These are phyloP conservation scores for Fusarium annulatum DNA, from an alignment of 2,329 filamentous ascomycete species.

Conservation along the genomic window DNA sequence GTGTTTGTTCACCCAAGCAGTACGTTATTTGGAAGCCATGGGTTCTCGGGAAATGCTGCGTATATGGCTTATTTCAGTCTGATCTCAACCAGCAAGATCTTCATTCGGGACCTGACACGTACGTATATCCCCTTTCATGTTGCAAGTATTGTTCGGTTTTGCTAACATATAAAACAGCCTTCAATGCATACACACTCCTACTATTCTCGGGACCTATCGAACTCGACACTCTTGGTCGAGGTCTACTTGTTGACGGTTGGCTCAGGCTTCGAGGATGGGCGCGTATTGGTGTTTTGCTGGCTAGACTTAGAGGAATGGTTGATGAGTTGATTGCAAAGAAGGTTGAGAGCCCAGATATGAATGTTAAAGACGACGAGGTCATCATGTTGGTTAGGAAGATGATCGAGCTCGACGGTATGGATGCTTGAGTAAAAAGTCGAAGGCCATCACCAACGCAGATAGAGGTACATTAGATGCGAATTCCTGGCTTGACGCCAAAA, in stretches of 20 bases:
- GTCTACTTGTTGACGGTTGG: constrained; percentile 93
- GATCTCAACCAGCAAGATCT: constrained; percentile 92
- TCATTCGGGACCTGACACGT: constrained; percentile 91
- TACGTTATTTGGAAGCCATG: constrained; percentile 84
- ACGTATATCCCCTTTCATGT: constrained; percentile 51
- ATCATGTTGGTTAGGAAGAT: constrained; percentile 82
- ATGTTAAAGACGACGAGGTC: constrained; percentile 71
- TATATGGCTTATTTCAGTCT: constrained; percentile 93
- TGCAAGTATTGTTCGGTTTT: neutral
- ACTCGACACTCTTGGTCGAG: constrained; percentile 87
- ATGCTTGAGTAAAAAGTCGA: constrained; percentile 59
- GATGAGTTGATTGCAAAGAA: constrained; percentile 85
- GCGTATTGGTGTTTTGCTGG: constrained; percentile 89
- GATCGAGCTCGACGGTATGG: constrained; percentile 90
- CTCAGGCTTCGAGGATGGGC: constrained; percentile 89
- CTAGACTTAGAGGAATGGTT: constrained; percentile 83
- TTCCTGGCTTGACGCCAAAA: neutral
- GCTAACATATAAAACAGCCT: constrained; percentile 64
- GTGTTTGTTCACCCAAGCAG: constrained; percentile 95
- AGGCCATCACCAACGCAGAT: neutral
- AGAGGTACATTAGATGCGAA: neutral
- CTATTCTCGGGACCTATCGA: constrained; percentile 88
- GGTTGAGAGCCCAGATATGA: constrained; percentile 77
- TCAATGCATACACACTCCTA: constrained; percentile 89
- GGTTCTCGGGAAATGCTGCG: constrained; percentile 77